These are phyloP conservation scores for Thermothelomyces thermophilus DNA, from an alignment of 2,329 filamentous ascomycete genomes.

Conservation along the genomic window DNA sequence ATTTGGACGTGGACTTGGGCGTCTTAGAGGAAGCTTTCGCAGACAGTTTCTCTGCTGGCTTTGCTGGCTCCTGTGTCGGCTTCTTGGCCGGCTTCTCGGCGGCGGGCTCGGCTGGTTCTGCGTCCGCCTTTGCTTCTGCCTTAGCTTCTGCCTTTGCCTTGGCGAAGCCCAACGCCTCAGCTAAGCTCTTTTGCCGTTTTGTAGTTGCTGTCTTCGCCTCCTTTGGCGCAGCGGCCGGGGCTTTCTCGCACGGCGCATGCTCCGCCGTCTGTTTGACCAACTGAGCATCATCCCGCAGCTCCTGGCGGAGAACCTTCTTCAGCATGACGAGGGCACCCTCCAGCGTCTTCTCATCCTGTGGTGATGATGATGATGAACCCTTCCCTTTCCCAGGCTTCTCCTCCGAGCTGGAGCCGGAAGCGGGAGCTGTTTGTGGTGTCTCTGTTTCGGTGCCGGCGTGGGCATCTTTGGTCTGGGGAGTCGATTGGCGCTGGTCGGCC, in stretches of 20 bases:
- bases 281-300: constrained; percentile 19
- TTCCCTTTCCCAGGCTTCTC: not conserved
- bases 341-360: constrained; percentile 22
- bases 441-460: not conserved
- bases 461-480: not conserved
- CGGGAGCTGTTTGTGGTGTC: not conserved
- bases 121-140: not conserved
- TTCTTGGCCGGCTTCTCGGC: not conserved
- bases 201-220: not conserved
- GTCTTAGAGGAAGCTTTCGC: not conserved
- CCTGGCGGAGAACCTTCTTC: constrained; percentile 33
- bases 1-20: not conserved
- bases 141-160: not conserved
- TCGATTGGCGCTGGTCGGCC: not conserved
- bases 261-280: not conserved
- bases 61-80: not conserved
- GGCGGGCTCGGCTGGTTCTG: not conserved
- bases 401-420: not conserved
- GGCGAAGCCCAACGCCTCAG: not conserved
- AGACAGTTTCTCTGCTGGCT: not conserved
- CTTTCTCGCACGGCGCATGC: not conserved
- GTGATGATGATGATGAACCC: not conserved
- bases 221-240: not conserved
- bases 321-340: constrained; percentile 34
- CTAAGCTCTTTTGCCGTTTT: not conserved